Conservation (phyloP, 1,284 basidiomycete genomes). For the Melampsora abietis-canadensis region DNA sequence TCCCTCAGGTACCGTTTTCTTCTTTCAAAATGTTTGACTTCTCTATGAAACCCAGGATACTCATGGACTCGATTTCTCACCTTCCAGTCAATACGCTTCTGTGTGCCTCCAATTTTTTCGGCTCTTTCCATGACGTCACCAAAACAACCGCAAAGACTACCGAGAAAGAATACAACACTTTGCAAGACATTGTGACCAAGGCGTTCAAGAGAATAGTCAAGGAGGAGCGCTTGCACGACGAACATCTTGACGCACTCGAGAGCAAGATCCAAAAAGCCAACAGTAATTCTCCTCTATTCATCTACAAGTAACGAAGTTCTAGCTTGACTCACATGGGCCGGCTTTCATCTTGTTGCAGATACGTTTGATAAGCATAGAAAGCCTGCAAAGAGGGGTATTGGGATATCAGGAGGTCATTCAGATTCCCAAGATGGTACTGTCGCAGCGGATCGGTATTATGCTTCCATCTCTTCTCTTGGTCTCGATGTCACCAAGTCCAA, state of each 20-base stretch:
- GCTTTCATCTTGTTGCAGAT: neutral
- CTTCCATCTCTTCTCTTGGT: neutral
- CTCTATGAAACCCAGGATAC: neutral
- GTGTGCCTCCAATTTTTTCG: neutral
- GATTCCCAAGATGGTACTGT: conserved; percentile 4
- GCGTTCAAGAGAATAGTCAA: neutral
- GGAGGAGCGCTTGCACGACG: conserved; percentile 8
- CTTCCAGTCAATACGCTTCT: neutral
- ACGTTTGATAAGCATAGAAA: conserved; percentile 12
- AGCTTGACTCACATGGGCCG: too few species aligned
- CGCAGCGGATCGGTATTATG: conserved; percentile 4
- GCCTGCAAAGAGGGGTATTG: neutral
- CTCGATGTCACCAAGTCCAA: conserved; percentile 5
- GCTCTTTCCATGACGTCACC: neutral
- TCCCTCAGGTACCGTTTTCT: neutral
- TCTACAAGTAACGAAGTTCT: too few species aligned
- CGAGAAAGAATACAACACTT: neutral
- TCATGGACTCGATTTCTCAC: neutral
- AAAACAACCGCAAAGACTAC: conserved; percentile 3
- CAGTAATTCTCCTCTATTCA: neutral
- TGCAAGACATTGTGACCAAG: neutral
- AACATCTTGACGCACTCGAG: conserved; percentile 5
- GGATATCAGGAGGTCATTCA: neutral
- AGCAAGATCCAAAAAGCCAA: conserved; percentile 8
- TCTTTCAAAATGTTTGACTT: neutral